phyloP scores from a whole-genome alignment of 2,329 filamentous ascomycete genomes.

The Trichophyton rubrum region DNA sequence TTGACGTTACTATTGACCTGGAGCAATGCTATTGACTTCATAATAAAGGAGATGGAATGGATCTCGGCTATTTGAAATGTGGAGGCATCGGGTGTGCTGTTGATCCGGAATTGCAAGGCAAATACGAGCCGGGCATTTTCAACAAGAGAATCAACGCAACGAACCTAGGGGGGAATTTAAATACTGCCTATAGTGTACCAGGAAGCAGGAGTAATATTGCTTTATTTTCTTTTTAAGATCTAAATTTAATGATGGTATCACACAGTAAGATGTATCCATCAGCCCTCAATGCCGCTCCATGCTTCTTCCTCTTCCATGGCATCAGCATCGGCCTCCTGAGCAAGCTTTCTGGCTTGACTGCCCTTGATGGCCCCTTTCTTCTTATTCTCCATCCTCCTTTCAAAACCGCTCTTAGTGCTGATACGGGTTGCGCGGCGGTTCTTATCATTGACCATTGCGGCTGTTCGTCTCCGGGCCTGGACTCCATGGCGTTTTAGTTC shows the following conservation, averaged over 20 bases:
- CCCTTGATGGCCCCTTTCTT: conserved; percentile 34
- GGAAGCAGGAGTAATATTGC: not conserved
- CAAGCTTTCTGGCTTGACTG: conserved; percentile 26
- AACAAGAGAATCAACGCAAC: not conserved
- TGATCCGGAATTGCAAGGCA: not conserved
- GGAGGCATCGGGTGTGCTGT: not conserved
- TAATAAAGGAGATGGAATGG: not conserved
- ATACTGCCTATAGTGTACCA: not conserved
- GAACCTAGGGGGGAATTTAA: not conserved
- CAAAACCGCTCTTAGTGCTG: conserved; percentile 47
- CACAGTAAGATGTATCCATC: conserved; percentile 4
- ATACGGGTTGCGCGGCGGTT: conserved; percentile 51
- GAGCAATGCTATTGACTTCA: not conserved
- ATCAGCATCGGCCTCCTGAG: conserved; percentile 10
- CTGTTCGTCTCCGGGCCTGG: conserved; percentile 48
- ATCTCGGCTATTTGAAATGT: not conserved
- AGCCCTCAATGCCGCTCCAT: conserved; percentile 32
- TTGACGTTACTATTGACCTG: not conserved
- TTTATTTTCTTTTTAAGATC: not conserved
- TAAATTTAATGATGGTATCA: not conserved
- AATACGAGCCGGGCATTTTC: not conserved
- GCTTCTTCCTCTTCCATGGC: conserved; percentile 21
- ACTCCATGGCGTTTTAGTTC: conserved; percentile 71
- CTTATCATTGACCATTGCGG: conserved; percentile 23
- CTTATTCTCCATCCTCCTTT: conserved; percentile 35